phyloP scores from a whole-genome alignment of 371 early-diverging fungal species.

The Apophysomyces elegans region DNA sequence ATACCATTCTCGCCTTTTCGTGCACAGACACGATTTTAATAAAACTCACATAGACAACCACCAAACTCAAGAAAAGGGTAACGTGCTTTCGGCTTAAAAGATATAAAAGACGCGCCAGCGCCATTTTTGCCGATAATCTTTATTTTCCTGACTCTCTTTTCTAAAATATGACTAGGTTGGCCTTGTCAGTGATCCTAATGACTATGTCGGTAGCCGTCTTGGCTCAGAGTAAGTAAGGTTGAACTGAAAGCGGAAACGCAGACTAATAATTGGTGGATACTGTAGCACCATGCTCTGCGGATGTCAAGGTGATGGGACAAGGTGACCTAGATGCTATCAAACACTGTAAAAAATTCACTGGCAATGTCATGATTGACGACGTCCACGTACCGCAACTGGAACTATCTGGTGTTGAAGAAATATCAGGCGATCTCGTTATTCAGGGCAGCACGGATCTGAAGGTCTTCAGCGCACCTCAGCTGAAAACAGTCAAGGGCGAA shows the following conservation, averaged over 20 bases:
- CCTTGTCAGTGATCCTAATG: background rate
- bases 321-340: slow-evolving; percentile 51
- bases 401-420: slow-evolving; percentile 41
- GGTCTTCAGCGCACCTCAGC: slow-evolving; percentile 44
- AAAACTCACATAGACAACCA: background rate
- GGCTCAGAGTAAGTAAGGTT: slow-evolving; percentile 8
- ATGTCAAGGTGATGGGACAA: slow-evolving; percentile 38
- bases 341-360: slow-evolving; percentile 48
- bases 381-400: slow-evolving; percentile 24
- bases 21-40: slow-evolving; percentile 8
- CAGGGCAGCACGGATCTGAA: slow-evolving; percentile 40
- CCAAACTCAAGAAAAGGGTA: background rate
- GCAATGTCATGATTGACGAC: slow-evolving; percentile 47
- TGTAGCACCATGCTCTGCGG: slow-evolving; percentile 25
- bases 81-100: slow-evolving; percentile 1
- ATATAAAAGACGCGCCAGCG: background rate
- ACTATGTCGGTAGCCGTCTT: background rate
- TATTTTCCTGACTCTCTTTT: background rate
- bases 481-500: slow-evolving; percentile 48
- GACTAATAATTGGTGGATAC: background rate
- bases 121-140: background rate
- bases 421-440: slow-evolving; percentile 50
- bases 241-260: no score
- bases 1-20: slow-evolving; percentile 7
- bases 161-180: background rate